A percentile compares a stretch with the other conserved stretches of the same genome.
Evolutionary conservation across 768 basidiomycete genomes (phyloP).

Genomic region (Calocybe gangraenosa): DNA sequence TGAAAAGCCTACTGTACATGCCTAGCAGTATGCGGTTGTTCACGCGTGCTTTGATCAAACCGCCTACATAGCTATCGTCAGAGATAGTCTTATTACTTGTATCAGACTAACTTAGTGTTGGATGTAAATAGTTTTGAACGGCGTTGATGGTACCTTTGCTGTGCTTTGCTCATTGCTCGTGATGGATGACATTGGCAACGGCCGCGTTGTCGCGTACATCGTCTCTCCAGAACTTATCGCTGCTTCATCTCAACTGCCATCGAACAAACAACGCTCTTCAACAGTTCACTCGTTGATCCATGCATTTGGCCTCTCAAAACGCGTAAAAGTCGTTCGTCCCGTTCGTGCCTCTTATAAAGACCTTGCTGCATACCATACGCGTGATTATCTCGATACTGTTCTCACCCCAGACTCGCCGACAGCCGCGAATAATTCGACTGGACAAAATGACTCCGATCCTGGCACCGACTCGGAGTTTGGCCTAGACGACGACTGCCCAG

Average conservation of each 20-base stretch:
- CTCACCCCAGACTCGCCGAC: constrained; percentile 22
- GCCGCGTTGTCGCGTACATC: constrained; percentile 37
- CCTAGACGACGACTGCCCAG: constrained; percentile 63
- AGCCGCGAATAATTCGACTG: background rate
- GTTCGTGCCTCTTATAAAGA: constrained; percentile 50
- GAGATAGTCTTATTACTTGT: too few species aligned
- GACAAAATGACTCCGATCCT: background rate
- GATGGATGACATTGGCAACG: background rate
- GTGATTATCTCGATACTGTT: constrained; percentile 64
- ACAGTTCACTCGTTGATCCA: constrained; percentile 63
- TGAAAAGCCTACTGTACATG: too few species aligned
- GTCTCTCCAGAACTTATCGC: constrained; percentile 57
- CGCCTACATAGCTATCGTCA: too few species aligned
- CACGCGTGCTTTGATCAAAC: too few species aligned
- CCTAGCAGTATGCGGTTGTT: too few species aligned
- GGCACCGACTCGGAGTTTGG: constrained; percentile 25
- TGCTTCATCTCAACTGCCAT: constrained; percentile 59
- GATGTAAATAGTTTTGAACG: too few species aligned
- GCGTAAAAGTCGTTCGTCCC: constrained; percentile 48
- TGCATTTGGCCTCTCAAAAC: constrained; percentile 39
- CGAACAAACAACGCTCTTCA: constrained; percentile 61
- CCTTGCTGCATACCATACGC: constrained; percentile 64
- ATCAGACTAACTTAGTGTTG: too few species aligned
- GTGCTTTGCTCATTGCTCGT: too few species aligned
- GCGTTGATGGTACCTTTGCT: too few species aligned